Conservation (phyloP, 129 eudicot genomes). For the Lonicera japonica region DNA sequence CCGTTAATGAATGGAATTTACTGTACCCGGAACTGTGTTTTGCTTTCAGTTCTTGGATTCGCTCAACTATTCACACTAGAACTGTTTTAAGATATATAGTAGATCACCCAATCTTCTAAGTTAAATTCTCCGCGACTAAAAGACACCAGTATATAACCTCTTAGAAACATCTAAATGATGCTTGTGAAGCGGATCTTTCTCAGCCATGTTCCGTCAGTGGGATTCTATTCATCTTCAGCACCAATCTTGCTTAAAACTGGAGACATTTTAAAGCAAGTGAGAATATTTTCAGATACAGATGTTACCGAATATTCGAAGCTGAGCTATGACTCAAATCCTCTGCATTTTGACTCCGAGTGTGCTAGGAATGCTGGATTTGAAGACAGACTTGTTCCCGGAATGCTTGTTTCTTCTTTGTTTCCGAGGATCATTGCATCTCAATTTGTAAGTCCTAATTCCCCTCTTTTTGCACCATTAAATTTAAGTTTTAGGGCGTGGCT, state of each 20-base stretch:
- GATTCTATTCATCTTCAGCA: conserved; percentile 21
- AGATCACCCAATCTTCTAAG: too few species aligned
- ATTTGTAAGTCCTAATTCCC: conserved; percentile 44
- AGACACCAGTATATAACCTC: too few species aligned
- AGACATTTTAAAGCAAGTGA: conserved; percentile 41
- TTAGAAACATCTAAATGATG: conserved; percentile 2
- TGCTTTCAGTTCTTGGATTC: too few species aligned
- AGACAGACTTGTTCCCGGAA: conserved; percentile 67
- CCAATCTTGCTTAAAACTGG: conserved; percentile 35
- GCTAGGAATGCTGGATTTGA: conserved; percentile 62
- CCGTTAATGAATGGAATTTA: too few species aligned
- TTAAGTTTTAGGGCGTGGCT: too few species aligned
- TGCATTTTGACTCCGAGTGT: conserved; percentile 64
- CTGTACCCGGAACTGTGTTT: too few species aligned
- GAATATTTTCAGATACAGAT: conserved; percentile 45
- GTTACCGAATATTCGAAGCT: conserved; percentile 59
- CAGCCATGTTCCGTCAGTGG: not conserved
- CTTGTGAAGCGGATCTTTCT: conserved; percentile 7
- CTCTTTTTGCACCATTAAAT: not conserved
- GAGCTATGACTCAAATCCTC: conserved; percentile 63
- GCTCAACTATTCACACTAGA: too few species aligned
- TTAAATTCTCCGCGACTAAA: too few species aligned
- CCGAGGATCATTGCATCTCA: conserved; percentile 78
- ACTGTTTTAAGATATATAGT: too few species aligned
- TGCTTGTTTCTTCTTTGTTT: conserved; percentile 81